Base-by-base conservation (phyloP, 73 alveolate species). In the Blepharisma stoltei region DNA sequence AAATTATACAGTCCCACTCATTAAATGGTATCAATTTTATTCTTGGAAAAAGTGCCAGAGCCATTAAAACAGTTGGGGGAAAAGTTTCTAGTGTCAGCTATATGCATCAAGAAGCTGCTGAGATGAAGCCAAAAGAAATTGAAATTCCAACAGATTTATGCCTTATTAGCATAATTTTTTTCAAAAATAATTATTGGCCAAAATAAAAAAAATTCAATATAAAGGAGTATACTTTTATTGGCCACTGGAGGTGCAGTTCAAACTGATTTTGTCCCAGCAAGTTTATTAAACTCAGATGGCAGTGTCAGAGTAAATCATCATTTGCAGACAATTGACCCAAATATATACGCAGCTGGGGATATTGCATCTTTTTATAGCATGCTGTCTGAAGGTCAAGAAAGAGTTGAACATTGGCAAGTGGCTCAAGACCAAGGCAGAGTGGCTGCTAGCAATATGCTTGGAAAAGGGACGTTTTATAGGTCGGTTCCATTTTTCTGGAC, bases 281-380 rank as follows among this genome's bases (percentile, higher is more conserved):
- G 73, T 6, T 87, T 82, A 48, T 55, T 90, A 54, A 71, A 87
- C 14, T 88, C 77, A 6, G 79, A 32, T 50, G 93, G 92, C 70
- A 86, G 90, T n/a, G 78, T 93, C 27, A 76, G 84, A 73, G 82
- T 78, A n/a, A 90, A 90, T 76, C 89, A 90, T 32, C 88, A 81
- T 80, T 78, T 93, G 73, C 67, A 81, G 71, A 90, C 98, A 6
- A 80, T 87, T 7, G 86, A 80, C 53, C 81, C 75, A 45, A 83
- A 93, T 76, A 81, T 93, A 50, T 93, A 44, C 80, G 98, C 97
- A 54, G 95, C 98, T 48, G 98, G 98, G 5, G 98, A 93, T 88
- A 73, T 85, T 67, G 97, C 96, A 18, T 67, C 84, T 68, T 90
- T 69, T 71, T 95, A 94, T 38, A 85, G 80, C 81, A 78, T 91